Conservation (phyloP, 768 basidiomycete genomes). For the Clavaria fumosa region DNA sequence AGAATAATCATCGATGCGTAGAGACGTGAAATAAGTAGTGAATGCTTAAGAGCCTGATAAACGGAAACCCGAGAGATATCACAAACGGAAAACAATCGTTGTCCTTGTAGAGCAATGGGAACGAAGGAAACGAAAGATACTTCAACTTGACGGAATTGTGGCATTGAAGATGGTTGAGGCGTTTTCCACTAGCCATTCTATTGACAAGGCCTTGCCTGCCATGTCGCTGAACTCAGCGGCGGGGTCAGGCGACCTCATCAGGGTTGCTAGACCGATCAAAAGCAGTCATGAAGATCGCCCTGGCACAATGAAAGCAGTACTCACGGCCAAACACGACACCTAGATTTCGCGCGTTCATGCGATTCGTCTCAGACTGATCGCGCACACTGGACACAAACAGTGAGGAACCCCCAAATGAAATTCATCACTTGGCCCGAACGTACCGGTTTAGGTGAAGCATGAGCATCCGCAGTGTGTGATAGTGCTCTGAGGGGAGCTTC, state of each 20-base stretch:
- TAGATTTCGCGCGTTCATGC: conserved; percentile 90
- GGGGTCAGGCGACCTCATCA: conserved; percentile 82
- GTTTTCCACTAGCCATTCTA: conserved; percentile 93
- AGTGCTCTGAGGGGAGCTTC: conserved; percentile 77
- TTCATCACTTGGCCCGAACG: conserved; percentile 14
- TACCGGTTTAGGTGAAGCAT: conserved; percentile 84
- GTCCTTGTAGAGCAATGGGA: background rate
- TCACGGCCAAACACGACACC: conserved; percentile 97
- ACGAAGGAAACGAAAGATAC: conserved; percentile 8
- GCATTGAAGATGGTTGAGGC: conserved; percentile 39
- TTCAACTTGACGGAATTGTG: conserved; percentile 6
- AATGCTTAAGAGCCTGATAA: conserved; percentile 14
- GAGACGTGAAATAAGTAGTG: conserved; percentile 12
- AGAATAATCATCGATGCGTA: conserved; percentile 6
- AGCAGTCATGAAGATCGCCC: background rate
- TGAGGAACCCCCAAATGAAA: conserved; percentile 2
- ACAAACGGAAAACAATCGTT: conserved; percentile 8
- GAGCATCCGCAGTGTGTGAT: conserved; percentile 63
- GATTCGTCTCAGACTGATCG: conserved; percentile 52
- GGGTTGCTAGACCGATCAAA: conserved; percentile 53
- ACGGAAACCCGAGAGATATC: conserved; percentile 8
- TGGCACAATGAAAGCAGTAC: conserved; percentile 20
- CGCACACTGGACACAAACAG: conserved; percentile 36
- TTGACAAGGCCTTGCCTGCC: conserved; percentile 85
- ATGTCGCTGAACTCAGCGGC: conserved; percentile 91